Conservation (phyloP, 2,329 filamentous ascomycete genomes). For the Tetracladium maxilliforme region DNA sequence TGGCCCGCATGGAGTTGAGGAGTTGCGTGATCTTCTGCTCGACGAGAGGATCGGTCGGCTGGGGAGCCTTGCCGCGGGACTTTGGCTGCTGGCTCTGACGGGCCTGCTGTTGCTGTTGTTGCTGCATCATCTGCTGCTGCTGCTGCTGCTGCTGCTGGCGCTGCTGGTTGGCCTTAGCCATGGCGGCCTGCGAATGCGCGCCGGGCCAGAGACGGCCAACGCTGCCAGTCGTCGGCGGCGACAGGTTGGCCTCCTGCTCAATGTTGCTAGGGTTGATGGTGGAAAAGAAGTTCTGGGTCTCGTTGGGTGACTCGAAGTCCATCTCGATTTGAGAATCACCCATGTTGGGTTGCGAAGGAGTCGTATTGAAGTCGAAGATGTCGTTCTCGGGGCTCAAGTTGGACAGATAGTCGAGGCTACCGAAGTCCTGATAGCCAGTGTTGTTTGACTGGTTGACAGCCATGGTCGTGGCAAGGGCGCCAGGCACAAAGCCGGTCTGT, state of each 20-base stretch:
- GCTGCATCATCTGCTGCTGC: constrained; percentile 24
- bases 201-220: constrained; percentile 48
- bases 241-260: constrained; percentile 10
- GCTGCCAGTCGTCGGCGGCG: constrained; percentile 16
- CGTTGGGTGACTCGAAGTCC: too few relatives aligned
- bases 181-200: constrained; percentile 49
- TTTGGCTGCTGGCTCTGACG: constrained; percentile 35
- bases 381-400: constrained; percentile 25
- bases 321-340: constrained; percentile 10
- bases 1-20: constrained; percentile 82
- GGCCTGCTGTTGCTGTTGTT: constrained; percentile 42
- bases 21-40: constrained; percentile 93
- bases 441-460: constrained; percentile 52
- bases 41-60: constrained; percentile 51
- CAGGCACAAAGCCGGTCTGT: constrained; percentile 82
- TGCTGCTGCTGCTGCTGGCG: constrained; percentile 20
- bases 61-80: constrained; percentile 29
- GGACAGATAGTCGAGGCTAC: constrained; percentile 55
- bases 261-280: constrained; percentile 15
- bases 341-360: too few relatives aligned
- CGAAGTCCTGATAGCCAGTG: constrained; percentile 43
- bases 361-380: constrained; percentile 12
- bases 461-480: constrained; percentile 66
- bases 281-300: too few relatives aligned
- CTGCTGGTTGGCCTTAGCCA: constrained; percentile 18